These are phyloP conservation scores for Ceratocystis diversiconidia DNA, from an alignment of 2,329 filamentous ascomycete genomes.

Conservation along the genomic window DNA sequence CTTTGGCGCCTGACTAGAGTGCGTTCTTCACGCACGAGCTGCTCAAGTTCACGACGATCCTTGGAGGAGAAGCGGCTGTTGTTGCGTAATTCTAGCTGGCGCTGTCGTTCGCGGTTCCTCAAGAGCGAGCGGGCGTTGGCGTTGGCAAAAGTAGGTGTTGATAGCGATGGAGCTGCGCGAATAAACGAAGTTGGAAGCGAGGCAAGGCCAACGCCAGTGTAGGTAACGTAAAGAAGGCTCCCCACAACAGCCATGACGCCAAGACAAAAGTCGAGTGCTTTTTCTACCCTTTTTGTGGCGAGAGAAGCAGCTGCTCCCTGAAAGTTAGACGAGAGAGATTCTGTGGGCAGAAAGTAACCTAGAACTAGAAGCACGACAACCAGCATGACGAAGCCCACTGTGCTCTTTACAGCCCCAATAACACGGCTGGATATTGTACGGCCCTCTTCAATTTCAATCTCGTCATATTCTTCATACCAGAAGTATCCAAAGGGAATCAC, in stretches of 20 bases:
- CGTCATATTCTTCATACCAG: slow-evolving; percentile 94
- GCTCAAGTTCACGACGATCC: slow-evolving; percentile 77
- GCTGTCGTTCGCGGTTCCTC: slow-evolving; percentile 78
- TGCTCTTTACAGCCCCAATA: slow-evolving; percentile 82
- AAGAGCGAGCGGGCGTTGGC: slow-evolving; percentile 69
- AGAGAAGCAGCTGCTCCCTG: slow-evolving; percentile 48
- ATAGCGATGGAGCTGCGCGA: slow-evolving; percentile 78
- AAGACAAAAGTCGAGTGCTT: slow-evolving; percentile 76
- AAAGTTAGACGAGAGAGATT: slow-evolving; percentile 67
- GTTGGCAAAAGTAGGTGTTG: slow-evolving; percentile 62
- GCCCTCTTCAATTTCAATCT: slow-evolving; percentile 68
- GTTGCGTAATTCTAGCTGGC: slow-evolving; percentile 77
- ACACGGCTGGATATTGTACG: slow-evolving; percentile 59
- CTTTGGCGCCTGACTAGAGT: slow-evolving; percentile 81
- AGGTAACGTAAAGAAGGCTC: slow-evolving; percentile 71
- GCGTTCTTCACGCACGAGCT: slow-evolving; percentile 76
- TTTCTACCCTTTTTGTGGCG: slow-evolving; percentile 67
- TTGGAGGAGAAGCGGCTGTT: slow-evolving; percentile 68
- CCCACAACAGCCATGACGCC: slow-evolving; percentile 82
- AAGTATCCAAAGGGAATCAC: slow-evolving; percentile 95
- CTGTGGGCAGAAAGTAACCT: slow-evolving; percentile 72
- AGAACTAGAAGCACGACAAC: slow-evolving; percentile 74
- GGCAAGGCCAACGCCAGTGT: slow-evolving; percentile 78
- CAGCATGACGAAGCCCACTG: slow-evolving; percentile 65
- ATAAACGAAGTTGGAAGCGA: slow-evolving; percentile 81